phyloP scores from a whole-genome alignment of 1,284 basidiomycete species.

The Malassezia psittaci region DNA sequence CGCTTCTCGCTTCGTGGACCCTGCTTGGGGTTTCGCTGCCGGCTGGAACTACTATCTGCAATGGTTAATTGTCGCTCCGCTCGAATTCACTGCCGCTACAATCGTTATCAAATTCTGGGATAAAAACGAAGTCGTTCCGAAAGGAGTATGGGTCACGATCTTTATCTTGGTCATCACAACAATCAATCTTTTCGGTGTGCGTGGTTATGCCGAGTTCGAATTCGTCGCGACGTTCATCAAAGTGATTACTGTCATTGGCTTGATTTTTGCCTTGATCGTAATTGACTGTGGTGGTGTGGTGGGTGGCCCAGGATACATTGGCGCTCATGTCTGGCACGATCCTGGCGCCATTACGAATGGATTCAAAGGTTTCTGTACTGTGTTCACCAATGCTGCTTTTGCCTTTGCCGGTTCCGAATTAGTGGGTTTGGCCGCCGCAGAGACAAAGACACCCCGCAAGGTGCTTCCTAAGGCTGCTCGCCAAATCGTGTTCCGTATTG shows the following conservation, averaged over 20 bases:
- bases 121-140: conserved; percentile 23
- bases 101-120: conserved; percentile 28
- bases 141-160: conserved; percentile 33
- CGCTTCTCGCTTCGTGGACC: conserved; percentile 34
- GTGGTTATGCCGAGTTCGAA: conserved; percentile 43
- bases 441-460: conserved; percentile 53
- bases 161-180: conserved; percentile 31
- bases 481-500: conserved; percentile 51
- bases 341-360: conserved; percentile 42
- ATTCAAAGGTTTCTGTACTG: conserved; percentile 43
- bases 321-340: conserved; percentile 33
- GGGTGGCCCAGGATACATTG: conserved; percentile 25
- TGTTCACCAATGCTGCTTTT: conserved; percentile 43
- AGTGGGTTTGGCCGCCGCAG: conserved; percentile 60
- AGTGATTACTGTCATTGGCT: conserved; percentile 37
- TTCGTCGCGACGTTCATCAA: conserved; percentile 40
- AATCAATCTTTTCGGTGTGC: conserved; percentile 46
- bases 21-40: conserved; percentile 48
- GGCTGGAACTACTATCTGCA: conserved; percentile 58
- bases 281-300: conserved; percentile 40
- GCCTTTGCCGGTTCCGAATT: conserved; percentile 49
- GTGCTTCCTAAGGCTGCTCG: conserved; percentile 52
- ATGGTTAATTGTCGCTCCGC: conserved; percentile 42
- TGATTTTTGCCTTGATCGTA: conserved; percentile 40
- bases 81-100: conserved; percentile 38